These are phyloP conservation scores for Phytophthora boehmeriae DNA, from an alignment of 352 stramenopile genomes.

Conservation along the genomic window DNA sequence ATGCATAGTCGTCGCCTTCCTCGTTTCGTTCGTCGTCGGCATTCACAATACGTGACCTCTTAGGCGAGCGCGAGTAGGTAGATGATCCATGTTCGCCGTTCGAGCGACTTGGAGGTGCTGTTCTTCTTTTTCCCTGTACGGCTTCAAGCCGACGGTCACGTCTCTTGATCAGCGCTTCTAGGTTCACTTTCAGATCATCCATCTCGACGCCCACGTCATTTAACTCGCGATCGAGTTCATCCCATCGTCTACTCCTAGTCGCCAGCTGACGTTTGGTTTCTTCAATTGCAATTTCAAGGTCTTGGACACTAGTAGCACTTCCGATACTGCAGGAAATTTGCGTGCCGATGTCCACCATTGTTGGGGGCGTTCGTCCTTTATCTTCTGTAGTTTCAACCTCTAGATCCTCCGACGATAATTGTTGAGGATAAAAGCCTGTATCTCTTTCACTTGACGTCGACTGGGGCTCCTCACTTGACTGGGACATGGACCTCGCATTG, in stretches of 20 bases:
- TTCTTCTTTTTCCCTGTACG: background rate
- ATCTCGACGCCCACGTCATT: conserved; percentile 2
- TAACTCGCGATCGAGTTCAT: background rate
- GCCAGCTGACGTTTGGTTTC: background rate
- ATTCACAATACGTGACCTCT: background rate
- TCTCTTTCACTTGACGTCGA: conserved; percentile 12
- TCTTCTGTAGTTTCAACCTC: background rate
- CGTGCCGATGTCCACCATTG: background rate
- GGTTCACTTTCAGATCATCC: background rate
- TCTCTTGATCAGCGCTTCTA: background rate
- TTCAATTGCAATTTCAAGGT: conserved; percentile 10
- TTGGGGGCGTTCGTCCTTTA: background rate
- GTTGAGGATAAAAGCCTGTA: background rate
- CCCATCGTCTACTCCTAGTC: background rate
- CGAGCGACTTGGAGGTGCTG: background rate
- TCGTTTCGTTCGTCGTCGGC: conserved; percentile 6
- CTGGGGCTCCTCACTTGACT: conserved; percentile 3
- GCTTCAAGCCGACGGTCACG: background rate
- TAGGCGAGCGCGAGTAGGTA: background rate
- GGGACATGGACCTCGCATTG: background rate
- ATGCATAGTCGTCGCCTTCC: background rate
- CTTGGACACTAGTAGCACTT: background rate
- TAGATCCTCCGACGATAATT: background rate
- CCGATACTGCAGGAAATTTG: background rate
- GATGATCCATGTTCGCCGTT: conserved; percentile 1